These are phyloP conservation scores for Mortierella sp. DNA, from an alignment of 371 early-diverging fungal genomes.

Conservation along the genomic window DNA sequence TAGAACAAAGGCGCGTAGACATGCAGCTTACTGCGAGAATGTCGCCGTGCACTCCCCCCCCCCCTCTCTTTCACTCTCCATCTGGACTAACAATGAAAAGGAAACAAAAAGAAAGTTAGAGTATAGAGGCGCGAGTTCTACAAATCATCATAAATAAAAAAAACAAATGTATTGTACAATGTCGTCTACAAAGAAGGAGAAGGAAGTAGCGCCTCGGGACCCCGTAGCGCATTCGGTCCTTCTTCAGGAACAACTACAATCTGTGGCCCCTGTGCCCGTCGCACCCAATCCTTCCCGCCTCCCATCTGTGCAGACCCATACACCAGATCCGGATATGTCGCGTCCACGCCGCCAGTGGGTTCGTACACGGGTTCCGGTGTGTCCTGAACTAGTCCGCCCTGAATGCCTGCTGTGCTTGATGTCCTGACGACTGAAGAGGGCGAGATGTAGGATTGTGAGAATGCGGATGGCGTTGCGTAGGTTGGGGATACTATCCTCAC, in stretches of 20 bases:
- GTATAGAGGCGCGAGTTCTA: too few relatives aligned
- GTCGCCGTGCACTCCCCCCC: too few relatives aligned
- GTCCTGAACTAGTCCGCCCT: background rate
- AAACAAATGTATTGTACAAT: too few relatives aligned
- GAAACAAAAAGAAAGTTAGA: too few relatives aligned
- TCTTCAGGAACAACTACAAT: background rate
- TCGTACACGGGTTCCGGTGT: background rate
- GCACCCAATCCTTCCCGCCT: background rate
- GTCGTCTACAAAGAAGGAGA: too few relatives aligned
- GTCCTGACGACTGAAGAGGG: background rate
- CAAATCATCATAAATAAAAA: too few relatives aligned
- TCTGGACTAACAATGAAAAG: too few relatives aligned
- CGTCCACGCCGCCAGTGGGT: background rate
- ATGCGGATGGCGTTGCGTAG: background rate
- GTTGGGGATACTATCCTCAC: background rate
- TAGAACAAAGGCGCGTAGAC: too few relatives aligned
- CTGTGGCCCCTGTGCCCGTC: background rate
- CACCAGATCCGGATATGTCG: background rate
- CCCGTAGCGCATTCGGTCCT: background rate
- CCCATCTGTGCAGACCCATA: constrained; percentile 1
- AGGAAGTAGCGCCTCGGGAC: too few relatives aligned
- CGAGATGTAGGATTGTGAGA: background rate
- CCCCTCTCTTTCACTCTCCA: too few relatives aligned
- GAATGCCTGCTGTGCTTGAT: background rate
- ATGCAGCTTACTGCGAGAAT: too few relatives aligned